Conservation (phyloP, 106 monocot species). For the Dendrobium nobile region DNA sequence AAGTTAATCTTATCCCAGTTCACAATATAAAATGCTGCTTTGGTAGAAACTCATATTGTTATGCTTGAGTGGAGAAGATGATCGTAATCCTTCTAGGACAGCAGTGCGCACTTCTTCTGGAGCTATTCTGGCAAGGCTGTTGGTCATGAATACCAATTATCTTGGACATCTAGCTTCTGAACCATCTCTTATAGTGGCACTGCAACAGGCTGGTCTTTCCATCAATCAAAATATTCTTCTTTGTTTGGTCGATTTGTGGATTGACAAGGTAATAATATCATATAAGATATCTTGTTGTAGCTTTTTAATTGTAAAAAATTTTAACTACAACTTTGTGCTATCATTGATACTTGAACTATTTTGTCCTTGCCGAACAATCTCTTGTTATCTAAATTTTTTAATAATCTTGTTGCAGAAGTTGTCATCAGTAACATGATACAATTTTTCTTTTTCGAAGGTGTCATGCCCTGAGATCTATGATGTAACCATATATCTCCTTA, state of each 20-base stretch:
- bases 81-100: slow-evolving; percentile 56
- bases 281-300: neutral
- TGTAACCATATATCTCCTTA: no score
- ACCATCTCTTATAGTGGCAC: slow-evolving; percentile 42
- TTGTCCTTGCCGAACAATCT: neutral
- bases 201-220: slow-evolving; percentile 71
- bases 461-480: no score
- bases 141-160: slow-evolving; percentile 88
- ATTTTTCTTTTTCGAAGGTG: neutral
- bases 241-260: slow-evolving; percentile 79
- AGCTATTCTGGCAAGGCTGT: slow-evolving; percentile 78
- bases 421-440: neutral
- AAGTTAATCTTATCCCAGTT: neutral
- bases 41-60: slow-evolving; percentile 72
- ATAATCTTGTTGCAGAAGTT: neutral
- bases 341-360: neutral
- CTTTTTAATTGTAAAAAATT: neutral
- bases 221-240: slow-evolving; percentile 72
- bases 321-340: neutral
- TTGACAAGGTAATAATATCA: slow-evolving; percentile 67
- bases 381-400: neutral
- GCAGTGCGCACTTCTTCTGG: slow-evolving; percentile 63
- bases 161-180: slow-evolving; percentile 74
- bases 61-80: slow-evolving; percentile 70
- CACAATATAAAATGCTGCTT: neutral